Base-by-base conservation (phyloP, 345 rosid genomes). In the Brassica nigra region DNA sequence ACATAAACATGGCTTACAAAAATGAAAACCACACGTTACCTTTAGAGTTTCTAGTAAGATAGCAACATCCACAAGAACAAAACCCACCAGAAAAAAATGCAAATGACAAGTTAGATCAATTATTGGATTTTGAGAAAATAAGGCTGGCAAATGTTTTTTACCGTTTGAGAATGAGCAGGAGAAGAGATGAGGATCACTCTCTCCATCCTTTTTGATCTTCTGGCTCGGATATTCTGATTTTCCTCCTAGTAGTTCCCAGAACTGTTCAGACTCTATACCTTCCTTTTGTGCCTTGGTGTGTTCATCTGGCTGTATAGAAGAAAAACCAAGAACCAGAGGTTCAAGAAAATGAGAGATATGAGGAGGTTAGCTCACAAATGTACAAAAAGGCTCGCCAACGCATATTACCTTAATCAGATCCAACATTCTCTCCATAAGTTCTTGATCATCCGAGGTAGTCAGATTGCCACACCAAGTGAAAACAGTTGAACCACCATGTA, bases 391-490 rank as follows among this genome's bases (percentile, higher is more conserved):
- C 27, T 67, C 71, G 6, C 20, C 5, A n/a, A 52, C 57, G 7
- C 34, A 58, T 9, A 34, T 30, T 69, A 96, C 99, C 98, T 93
- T 93, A 77, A 96, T 96, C 87, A 92, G 79, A 90, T 96, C 99
- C 76, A 96, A 90, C 85, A 88, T 92, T 83, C 99, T 88, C 87
- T 93, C 97, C 79, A 94, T 85, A 76, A 92, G 92, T 76, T 89
- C 98, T 78, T 89, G 90, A 85, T 89, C 91, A 69, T 89, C 98
- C 15, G 90, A 49, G 70, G 88, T 83, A 76, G 97, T 86, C 55
- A 92, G 89, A 82, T 88, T 92, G 63, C 99, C 99, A 78, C 89
- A 83, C 99, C 99, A 96, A 10, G 97, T 89, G 83, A 89, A 91
- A 75, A 93, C 90, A 66, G 90, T 73, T 73, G 98, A 85, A 69